Evolutionary conservation across 805 yeast species (phyloP).

Genomic region (Komagataella pastoris): DNA sequence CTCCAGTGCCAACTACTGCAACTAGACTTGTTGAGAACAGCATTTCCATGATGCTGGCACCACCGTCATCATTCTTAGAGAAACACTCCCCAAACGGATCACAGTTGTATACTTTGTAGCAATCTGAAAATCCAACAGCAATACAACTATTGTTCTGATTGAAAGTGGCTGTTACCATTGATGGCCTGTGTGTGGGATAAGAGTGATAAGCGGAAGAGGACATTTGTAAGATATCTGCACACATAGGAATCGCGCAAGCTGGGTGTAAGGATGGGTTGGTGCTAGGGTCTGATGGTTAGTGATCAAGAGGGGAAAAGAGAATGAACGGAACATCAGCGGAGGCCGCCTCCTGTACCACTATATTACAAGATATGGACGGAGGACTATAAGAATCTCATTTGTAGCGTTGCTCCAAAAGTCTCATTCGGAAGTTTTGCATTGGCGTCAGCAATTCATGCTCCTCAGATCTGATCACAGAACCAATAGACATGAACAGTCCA

Average conservation of each 20-base stretch:
- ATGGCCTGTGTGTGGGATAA: not conserved
- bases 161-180: constrained; percentile 31
- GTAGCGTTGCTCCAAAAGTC: not conserved
- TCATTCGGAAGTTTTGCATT: constrained; percentile 6
- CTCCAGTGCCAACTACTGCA: constrained; percentile 73
- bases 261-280: not conserved
- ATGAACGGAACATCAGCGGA: not conserved
- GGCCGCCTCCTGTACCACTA: not conserved
- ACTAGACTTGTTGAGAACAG: constrained; percentile 77
- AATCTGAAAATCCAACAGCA: constrained; percentile 53
- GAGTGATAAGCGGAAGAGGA: not conserved
- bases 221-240: not conserved
- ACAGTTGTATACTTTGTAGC: constrained; percentile 72
- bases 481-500: constrained; percentile 93
- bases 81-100: constrained; percentile 69
- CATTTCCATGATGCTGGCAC: constrained; percentile 75
- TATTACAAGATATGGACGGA: not conserved
- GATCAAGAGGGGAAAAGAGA: not conserved
- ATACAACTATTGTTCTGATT: constrained; percentile 85
- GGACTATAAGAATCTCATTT: not conserved
- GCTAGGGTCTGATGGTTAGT: not conserved
- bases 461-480: constrained; percentile 83
- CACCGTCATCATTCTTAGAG: constrained; percentile 24
- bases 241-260: not conserved
- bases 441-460: constrained; percentile 10